Conservation (phyloP, 148 eudicot genomes). For the Selenicereus undatus region DNA sequence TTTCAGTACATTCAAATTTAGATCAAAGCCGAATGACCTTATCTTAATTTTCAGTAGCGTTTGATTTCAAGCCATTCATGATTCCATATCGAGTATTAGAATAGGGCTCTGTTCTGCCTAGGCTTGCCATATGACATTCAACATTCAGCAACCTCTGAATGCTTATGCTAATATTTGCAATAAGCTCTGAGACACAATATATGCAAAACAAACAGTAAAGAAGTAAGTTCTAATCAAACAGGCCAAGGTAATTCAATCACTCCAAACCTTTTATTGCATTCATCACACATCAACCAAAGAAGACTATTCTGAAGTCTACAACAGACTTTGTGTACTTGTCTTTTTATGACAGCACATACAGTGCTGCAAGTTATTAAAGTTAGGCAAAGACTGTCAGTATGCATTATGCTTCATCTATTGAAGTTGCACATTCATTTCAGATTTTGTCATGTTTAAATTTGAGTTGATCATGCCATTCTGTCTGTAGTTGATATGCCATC, state of each 20-base stretch:
- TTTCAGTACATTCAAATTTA: no score
- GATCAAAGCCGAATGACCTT: no score
- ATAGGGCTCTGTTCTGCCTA: no score
- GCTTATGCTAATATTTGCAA: no score
- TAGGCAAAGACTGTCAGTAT: slow-evolving; percentile 2
- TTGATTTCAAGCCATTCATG: no score
- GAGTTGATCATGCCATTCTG: not conserved
- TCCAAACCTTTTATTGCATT: slow-evolving; percentile 15
- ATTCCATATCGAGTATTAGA: no score
- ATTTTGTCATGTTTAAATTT: not conserved
- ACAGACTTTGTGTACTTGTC: not conserved
- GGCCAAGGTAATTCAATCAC: not conserved
- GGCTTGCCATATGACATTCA: no score
- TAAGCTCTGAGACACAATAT: not conserved
- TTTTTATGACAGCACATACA: not conserved
- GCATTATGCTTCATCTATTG: not conserved
- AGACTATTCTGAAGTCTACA: slow-evolving; percentile 2
- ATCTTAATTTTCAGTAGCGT: no score
- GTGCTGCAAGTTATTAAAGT: not conserved
- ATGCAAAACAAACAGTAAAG: not conserved
- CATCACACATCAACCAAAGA: slow-evolving; percentile 10
- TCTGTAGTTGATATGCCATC: not conserved
- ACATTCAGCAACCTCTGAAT: no score
- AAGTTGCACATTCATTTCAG: not conserved
- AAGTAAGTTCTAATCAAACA: not conserved